phyloP scores from a whole-genome alignment of 345 rosid genomes.

The Rhizophora apiculata region DNA sequence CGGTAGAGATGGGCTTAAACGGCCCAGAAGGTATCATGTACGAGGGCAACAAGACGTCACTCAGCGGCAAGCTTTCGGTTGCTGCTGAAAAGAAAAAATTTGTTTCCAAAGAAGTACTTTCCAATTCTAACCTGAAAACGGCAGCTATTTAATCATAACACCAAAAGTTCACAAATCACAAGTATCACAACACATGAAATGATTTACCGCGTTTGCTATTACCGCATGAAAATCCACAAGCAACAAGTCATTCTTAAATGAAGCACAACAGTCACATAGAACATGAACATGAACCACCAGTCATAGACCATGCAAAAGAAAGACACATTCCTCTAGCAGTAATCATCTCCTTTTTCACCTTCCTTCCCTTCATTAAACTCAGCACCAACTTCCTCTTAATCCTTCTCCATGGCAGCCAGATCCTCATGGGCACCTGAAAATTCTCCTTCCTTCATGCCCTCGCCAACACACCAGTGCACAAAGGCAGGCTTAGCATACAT shows the following conservation, averaged over 20 bases:
- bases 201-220: no score
- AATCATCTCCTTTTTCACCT: constrained; percentile 21
- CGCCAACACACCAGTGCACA: constrained; percentile 28
- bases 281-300: no score
- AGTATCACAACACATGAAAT: no score
- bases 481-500: constrained; percentile 25
- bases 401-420: constrained; percentile 27
- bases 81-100: constrained; percentile 46
- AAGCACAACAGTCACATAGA: neutral
- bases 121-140: no score
- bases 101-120: constrained; percentile 20
- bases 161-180: no score
- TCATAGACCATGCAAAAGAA: neutral
- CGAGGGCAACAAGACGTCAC: constrained; percentile 47
- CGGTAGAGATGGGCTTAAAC: neutral
- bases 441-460: constrained; percentile 29
- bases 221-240: no score
- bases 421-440: constrained; percentile 26
- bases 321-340: neutral
- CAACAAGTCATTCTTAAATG: neutral
- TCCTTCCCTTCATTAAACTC: constrained; percentile 18
- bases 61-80: constrained; percentile 54
- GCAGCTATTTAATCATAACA: no score
- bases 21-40: constrained; percentile 47
- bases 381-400: constrained; percentile 27